Base-by-base conservation (phyloP, 305 asterid species). In the Nicotiana rustica region DNA sequence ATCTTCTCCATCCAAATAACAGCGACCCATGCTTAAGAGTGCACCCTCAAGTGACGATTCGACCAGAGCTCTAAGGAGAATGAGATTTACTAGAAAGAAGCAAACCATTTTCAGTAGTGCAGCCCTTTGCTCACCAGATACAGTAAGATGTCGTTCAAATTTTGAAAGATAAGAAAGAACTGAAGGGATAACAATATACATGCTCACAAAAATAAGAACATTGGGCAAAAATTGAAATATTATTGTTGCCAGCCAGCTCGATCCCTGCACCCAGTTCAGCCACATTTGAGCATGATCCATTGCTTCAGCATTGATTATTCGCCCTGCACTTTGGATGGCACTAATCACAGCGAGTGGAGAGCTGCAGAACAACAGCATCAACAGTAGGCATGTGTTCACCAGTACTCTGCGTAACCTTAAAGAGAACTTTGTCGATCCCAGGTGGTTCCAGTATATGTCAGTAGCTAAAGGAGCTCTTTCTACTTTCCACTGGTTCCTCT, bases 391-490 rank as follows among this genome's bases (percentile, higher is more conserved):
- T 6, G 94, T 89, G 83, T 97, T 95, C 71, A 95, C 97, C 68
- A 95, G 79, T 66, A 93, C 92, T 81, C 98, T 88, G 35, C 98
- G 92, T 64, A 95, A 81, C 87, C 85, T 93, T 85, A 95, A 77
- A 0, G 99, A 95, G 82, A 90, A 68, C 86, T 92, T 97, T 15
- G 99, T 92, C 3, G 99, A 95, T 31, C 99, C 98, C 87, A 97
- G 85, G 87, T 97, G 98, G 83, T 93, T 93, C 99, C 99, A 97
- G 83, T 97, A 97, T 81, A 97, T 91, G 86, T 97, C 99, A 83
- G 96, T 95, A 13, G 99, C 99, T 83, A 95, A 85, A 13, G 99
- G 99, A 80, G 99, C 99, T 82, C 99, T 89, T 91, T 95, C 98
- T 59, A 96, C 98, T 86, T 92, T 97, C 99, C 99, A 97, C 78